These are phyloP conservation scores for Cyberlindnera maclurae DNA, from an alignment of 805 yeast species.

Conservation along the genomic window DNA sequence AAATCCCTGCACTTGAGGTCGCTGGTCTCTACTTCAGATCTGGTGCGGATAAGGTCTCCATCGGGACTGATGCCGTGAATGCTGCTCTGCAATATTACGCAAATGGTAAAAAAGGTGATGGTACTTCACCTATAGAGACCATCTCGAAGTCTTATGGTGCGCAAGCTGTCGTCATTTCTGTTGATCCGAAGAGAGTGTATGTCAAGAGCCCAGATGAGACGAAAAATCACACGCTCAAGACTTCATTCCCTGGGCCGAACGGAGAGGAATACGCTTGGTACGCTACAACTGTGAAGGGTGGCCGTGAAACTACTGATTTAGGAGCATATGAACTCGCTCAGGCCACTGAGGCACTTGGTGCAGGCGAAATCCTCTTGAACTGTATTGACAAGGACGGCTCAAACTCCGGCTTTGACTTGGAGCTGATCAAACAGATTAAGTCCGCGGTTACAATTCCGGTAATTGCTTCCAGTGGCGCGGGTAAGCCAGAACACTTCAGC, in stretches of 20 bases:
- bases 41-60: slow-evolving; percentile 97
- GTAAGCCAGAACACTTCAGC: slow-evolving; percentile 82
- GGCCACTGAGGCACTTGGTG: slow-evolving; percentile 91
- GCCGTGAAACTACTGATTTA: slow-evolving; percentile 80
- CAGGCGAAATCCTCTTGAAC: slow-evolving; percentile 89
- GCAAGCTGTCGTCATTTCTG: slow-evolving; percentile 96
- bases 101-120: slow-evolving; percentile 50
- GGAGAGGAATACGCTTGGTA: slow-evolving; percentile 90
- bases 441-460: slow-evolving; percentile 79
- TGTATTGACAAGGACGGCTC: slow-evolving; percentile 97
- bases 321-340: slow-evolving; percentile 87
- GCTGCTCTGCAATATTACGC: slow-evolving; percentile 82
- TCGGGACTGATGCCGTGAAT: slow-evolving; percentile 93
- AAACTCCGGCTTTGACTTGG: slow-evolving; percentile 89
- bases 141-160: slow-evolving; percentile 89
- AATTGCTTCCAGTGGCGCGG: slow-evolving; percentile 97
- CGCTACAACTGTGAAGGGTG: slow-evolving; percentile 95
- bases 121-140: slow-evolving; percentile 85
- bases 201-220: slow-evolving; percentile 55
- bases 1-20: slow-evolving; percentile 78
- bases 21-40: slow-evolving; percentile 89
- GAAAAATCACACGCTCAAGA: slow-evolving; percentile 55
- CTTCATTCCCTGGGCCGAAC: slow-evolving; percentile 69
- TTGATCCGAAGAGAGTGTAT: slow-evolving; percentile 91
- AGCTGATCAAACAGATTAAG: slow-evolving; percentile 74